Conservation (phyloP, 495 filamentous ascomycete genomes). For the Darksidea phi region DNA sequence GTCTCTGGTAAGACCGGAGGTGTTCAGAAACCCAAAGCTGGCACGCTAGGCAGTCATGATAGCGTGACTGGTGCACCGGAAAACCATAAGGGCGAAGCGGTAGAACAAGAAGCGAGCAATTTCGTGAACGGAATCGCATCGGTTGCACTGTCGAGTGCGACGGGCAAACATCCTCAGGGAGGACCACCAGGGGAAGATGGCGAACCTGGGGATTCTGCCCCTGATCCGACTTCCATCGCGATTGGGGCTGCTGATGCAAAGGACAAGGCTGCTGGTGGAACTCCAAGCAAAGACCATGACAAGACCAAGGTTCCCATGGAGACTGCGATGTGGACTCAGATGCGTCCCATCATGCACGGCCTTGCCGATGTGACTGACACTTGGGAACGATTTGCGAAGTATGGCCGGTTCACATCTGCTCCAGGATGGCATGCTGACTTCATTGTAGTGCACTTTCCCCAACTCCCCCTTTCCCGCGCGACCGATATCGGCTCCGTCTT, state of each 20-base stretch:
- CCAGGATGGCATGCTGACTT: slow-evolving; percentile 15
- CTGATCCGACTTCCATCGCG: slow-evolving; percentile 61
- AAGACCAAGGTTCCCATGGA: slow-evolving; percentile 85
- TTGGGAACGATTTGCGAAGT: slow-evolving; percentile 81
- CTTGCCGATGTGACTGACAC: slow-evolving; percentile 71
- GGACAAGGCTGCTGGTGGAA: slow-evolving; percentile 49
- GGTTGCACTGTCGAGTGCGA: slow-evolving; percentile 71
- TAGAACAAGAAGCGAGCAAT: slow-evolving; percentile 80
- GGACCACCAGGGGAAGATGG: slow-evolving; percentile 39
- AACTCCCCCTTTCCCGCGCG: slow-evolving; percentile 69
- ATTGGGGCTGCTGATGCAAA: slow-evolving; percentile 59
- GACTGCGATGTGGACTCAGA: slow-evolving; percentile 71
- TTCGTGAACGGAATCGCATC: slow-evolving; percentile 74
- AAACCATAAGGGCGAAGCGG: slow-evolving; percentile 80
- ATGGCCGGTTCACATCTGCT: slow-evolving; percentile 34
- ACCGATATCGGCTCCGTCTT: slow-evolving; percentile 62
- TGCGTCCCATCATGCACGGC: slow-evolving; percentile 73
- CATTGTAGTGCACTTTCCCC: slow-evolving; percentile 65
- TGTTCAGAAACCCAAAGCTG: slow-evolving; percentile 66
- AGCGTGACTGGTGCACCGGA: slow-evolving; percentile 80
- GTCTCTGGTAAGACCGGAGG: slow-evolving; percentile 63
- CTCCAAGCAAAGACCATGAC: slow-evolving; percentile 57
- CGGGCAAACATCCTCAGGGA: slow-evolving; percentile 59
- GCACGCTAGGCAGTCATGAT: slow-evolving; percentile 71
- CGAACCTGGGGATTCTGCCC: slow-evolving; percentile 45